Percentiles rank a stretch among this genome's conserved stretches.
Conservation (phyloP, 2,329 filamentous ascomycete species). For the Hypoxylon sp. region DNA sequence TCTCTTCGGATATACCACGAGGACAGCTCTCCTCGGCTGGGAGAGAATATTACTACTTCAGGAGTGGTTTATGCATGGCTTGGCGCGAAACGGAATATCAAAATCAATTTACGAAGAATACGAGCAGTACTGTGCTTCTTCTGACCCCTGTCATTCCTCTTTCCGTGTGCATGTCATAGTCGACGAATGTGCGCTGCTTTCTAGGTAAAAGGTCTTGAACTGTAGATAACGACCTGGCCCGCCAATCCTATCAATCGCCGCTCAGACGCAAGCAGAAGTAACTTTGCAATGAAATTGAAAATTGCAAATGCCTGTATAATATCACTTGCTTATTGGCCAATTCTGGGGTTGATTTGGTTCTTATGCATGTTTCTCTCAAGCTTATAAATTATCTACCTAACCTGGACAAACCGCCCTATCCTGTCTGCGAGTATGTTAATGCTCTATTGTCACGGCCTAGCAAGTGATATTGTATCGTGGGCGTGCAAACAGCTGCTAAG, state of each 20-base stretch:
- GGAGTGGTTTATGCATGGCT: slow-evolving; percentile 54
- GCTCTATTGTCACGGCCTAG: too few relatives aligned
- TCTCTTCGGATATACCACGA: slow-evolving; percentile 50
- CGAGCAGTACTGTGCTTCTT: slow-evolving; percentile 47
- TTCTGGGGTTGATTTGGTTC: too few relatives aligned
- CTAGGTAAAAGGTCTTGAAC: neutral
- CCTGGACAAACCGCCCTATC: too few relatives aligned
- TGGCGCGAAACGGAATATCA: slow-evolving; percentile 62
- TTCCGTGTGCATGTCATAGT: slow-evolving; percentile 30
- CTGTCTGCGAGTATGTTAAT: too few relatives aligned
- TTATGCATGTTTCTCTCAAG: too few relatives aligned
- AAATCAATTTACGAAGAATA: slow-evolving; percentile 53
- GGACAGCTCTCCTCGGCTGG: slow-evolving; percentile 44
- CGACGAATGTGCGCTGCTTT: slow-evolving; percentile 15
- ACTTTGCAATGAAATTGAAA: too few relatives aligned
- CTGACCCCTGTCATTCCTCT: slow-evolving; percentile 32
- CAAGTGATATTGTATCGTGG: neutral
- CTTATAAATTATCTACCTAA: too few relatives aligned
- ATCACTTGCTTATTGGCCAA: too few relatives aligned
- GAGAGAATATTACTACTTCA: slow-evolving; percentile 48
- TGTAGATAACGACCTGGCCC: too few relatives aligned
- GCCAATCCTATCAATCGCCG: too few relatives aligned
- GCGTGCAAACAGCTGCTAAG: neutral
- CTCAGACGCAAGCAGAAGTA: too few relatives aligned
- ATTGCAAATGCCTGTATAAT: too few relatives aligned